Evolutionary conservation across 106 monocot genomes (phyloP).

Genomic region (Platanthera guangdongensis): DNA sequence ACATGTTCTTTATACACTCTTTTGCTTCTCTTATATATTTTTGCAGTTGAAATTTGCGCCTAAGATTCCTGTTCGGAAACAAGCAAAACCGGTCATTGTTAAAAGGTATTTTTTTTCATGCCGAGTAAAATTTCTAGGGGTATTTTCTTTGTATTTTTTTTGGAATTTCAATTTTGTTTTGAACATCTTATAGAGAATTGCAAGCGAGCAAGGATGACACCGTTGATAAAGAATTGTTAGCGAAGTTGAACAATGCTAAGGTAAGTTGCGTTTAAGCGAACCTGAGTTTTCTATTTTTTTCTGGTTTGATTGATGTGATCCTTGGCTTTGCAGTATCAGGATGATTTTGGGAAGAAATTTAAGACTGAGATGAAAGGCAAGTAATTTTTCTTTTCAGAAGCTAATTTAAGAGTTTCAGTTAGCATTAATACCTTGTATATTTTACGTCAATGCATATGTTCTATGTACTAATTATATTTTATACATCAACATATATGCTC

Average conservation of each 20-base stretch:
- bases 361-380: conserved; percentile 2
- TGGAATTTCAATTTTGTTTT: neutral
- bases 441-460: neutral
- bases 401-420: neutral
- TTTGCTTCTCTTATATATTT: neutral
- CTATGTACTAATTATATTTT: too few species aligned
- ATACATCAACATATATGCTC: too few species aligned
- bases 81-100: neutral
- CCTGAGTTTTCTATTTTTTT: neutral
- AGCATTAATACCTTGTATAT: neutral
- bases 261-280: neutral
- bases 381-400: neutral
- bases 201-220: neutral
- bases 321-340: neutral
- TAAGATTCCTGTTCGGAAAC: conserved; percentile 6
- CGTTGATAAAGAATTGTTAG: conserved; percentile 4
- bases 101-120: neutral
- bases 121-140: neutral
- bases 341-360: conserved; percentile 2
- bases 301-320: neutral
- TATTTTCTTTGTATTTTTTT: neutral
- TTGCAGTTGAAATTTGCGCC: conserved; percentile 10
- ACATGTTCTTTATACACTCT: neutral
- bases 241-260: neutral
- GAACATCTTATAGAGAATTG: neutral